A percentile compares a stretch with the other conserved stretches of the same genome.
phyloP scores from a whole-genome alignment of 257 asterid species.

The Solanum ossicruentum region DNA sequence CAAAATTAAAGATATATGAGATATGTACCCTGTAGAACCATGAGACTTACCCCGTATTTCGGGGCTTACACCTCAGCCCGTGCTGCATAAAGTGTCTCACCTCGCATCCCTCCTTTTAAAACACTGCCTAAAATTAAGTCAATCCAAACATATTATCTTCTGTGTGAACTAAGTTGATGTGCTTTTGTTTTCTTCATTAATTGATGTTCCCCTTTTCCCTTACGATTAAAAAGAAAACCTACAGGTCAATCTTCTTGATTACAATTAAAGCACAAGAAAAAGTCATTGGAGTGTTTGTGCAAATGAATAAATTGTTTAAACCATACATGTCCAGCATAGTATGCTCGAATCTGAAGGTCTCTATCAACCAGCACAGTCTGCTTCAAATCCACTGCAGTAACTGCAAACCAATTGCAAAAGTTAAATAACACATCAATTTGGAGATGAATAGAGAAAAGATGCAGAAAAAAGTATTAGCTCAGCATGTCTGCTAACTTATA shows the following conservation, averaged over 20 bases:
- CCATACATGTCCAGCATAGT: constrained; percentile 94
- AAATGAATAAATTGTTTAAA: background rate
- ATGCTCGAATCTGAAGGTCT: constrained; percentile 84
- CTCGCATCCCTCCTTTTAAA: background rate
- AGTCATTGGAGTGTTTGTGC: background rate
- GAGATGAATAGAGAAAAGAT: background rate
- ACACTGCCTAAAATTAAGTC: background rate
- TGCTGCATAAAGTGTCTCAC: background rate
- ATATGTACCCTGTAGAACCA: background rate
- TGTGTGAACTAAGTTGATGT: background rate
- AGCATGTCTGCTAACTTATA: background rate
- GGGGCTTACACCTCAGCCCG: background rate
- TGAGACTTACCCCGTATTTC: background rate
- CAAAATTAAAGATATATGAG: background rate
- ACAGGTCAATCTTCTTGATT: background rate
- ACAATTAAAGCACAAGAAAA: background rate
- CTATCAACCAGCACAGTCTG: constrained; percentile 76
- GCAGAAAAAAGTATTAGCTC: background rate
- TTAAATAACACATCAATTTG: background rate
- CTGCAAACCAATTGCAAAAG: constrained; percentile 20
- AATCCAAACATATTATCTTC: background rate
- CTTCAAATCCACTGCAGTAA: constrained; percentile 81
- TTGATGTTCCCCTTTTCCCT: background rate
- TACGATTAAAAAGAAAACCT: background rate
- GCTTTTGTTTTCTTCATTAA: background rate